Percentiles rank a stretch among this genome's conserved stretches.
phyloP scores from a whole-genome alignment of 2,329 filamentous ascomycete species.

The Sporothrix globosa region DNA sequence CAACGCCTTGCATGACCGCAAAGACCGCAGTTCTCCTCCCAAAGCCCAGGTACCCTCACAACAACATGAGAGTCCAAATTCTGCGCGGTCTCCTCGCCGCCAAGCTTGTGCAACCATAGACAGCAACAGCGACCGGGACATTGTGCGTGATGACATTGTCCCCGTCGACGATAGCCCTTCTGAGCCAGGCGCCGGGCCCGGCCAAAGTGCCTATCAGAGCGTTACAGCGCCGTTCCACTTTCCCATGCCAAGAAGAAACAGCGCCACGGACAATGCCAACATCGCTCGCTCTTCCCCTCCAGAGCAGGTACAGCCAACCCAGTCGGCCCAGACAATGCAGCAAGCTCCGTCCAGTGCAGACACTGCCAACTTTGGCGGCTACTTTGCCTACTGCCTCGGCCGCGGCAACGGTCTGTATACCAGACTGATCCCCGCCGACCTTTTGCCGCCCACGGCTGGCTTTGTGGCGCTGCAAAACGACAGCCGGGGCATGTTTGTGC shows the following conservation, averaged over 20 bases:
- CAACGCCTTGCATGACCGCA: background rate
- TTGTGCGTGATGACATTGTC: background rate
- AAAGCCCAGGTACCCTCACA: background rate
- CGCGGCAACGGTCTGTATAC: slow-evolving; percentile 59
- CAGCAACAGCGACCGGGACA: background rate
- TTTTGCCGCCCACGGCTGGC: slow-evolving; percentile 51
- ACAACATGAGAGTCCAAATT: background rate
- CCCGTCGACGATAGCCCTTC: background rate
- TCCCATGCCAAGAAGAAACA: background rate
- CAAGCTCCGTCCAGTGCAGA: background rate
- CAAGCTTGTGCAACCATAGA: background rate
- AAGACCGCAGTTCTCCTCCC: background rate
- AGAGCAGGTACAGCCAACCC: background rate
- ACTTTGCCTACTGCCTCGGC: slow-evolving; percentile 55
- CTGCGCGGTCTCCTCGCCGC: background rate
- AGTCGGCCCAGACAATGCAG: background rate
- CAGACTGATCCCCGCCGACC: slow-evolving; percentile 59
- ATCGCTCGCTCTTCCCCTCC: background rate
- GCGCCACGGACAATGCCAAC: background rate
- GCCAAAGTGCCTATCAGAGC: background rate
- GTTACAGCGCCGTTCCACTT: background rate
- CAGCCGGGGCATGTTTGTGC: slow-evolving; percentile 51
- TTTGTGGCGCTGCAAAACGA: slow-evolving; percentile 49
- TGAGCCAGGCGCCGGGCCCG: background rate
- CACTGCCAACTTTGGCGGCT: slow-evolving; percentile 10